Conservation (phyloP, 148 eudicot genomes). For the Fagopyrum esculentum region DNA sequence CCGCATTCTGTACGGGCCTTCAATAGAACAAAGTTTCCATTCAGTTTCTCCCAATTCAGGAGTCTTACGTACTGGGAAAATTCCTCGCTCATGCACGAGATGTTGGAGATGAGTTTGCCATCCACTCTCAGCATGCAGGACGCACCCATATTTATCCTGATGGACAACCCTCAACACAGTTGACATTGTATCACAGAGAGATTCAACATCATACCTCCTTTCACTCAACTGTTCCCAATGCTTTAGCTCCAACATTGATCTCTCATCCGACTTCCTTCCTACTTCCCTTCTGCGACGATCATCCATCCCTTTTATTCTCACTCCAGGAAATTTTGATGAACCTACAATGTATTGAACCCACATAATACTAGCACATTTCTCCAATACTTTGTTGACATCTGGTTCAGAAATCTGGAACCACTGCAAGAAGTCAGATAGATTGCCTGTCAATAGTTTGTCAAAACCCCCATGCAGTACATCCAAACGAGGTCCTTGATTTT, state of each 20-base stretch:
- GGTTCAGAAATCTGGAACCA: constrained; percentile 76
- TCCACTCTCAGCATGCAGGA: constrained; percentile 96
- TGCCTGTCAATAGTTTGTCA: constrained; percentile 78
- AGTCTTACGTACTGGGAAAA: constrained; percentile 61
- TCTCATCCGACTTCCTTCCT: constrained; percentile 64
- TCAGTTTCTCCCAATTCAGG: constrained; percentile 43
- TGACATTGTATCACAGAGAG: constrained; percentile 85
- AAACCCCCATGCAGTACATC: constrained; percentile 91
- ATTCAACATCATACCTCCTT: constrained; percentile 75
- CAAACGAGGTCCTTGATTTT: constrained; percentile 54
- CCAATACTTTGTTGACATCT: constrained; percentile 70
- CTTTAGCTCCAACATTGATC: constrained; percentile 47
- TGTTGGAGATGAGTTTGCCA: constrained; percentile 97
- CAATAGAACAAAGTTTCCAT: constrained; percentile 98
- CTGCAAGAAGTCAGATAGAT: constrained; percentile 59
- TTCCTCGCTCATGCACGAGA: constrained; percentile 87
- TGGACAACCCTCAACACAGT: constrained; percentile 91
- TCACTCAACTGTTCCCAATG: constrained; percentile 90
- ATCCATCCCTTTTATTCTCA: constrained; percentile 89
- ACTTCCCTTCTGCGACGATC: constrained; percentile 77
- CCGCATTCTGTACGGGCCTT: constrained; percentile 96
- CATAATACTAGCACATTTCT: constrained; percentile 90
- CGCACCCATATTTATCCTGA: constrained; percentile 98
- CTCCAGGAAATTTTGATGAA: constrained; percentile 87
- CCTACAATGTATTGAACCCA: constrained; percentile 92